Percentiles rank a stretch among this genome's conserved stretches.
phyloP scores from a whole-genome alignment of 1,284 basidiomycete species.

The Cryptococcus jaspeensis region DNA sequence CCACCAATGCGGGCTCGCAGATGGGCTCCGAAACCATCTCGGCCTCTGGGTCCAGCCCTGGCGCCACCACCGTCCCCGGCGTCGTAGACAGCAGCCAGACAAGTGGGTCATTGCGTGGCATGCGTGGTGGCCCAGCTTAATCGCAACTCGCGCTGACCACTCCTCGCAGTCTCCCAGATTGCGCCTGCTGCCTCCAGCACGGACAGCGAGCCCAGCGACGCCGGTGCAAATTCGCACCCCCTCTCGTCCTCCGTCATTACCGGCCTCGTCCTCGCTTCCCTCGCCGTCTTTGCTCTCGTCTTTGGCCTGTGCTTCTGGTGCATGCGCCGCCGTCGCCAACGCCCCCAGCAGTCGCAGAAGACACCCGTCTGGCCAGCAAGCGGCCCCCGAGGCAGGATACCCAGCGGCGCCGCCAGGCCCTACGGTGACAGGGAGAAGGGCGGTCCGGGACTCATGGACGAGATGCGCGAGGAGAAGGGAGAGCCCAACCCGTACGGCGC shows the following conservation, averaged over 20 bases:
- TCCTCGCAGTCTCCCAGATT: no score
- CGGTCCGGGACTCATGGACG: constrained; percentile 24
- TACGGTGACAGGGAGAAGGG: constrained; percentile 29
- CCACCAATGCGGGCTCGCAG: background rate
- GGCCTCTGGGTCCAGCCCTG: no score
- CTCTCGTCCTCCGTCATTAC: constrained; percentile 13
- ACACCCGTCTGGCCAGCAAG: constrained; percentile 7
- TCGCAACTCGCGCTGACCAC: no score
- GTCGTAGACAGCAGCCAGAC: no score
- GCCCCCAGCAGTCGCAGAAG: background rate
- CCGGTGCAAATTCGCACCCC: constrained; percentile 17
- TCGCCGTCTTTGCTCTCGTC: constrained; percentile 10
- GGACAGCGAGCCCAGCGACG: constrained; percentile 2
- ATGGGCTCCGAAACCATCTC: no score
- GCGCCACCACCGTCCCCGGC: no score
- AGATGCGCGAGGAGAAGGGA: constrained; percentile 2
- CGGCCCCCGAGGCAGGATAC: constrained; percentile 5
- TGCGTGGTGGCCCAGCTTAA: no score
- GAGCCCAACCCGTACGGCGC: constrained; percentile 1
- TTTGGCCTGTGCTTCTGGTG: constrained; percentile 15
- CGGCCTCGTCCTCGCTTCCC: constrained; percentile 22
- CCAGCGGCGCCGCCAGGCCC: constrained; percentile 6
- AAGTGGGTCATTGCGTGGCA: no score
- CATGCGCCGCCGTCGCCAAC: constrained; percentile 10
- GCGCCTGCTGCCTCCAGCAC: no score